phyloP scores from a whole-genome alignment of 2,329 filamentous ascomycete genomes.

The Claviceps citrina region DNA sequence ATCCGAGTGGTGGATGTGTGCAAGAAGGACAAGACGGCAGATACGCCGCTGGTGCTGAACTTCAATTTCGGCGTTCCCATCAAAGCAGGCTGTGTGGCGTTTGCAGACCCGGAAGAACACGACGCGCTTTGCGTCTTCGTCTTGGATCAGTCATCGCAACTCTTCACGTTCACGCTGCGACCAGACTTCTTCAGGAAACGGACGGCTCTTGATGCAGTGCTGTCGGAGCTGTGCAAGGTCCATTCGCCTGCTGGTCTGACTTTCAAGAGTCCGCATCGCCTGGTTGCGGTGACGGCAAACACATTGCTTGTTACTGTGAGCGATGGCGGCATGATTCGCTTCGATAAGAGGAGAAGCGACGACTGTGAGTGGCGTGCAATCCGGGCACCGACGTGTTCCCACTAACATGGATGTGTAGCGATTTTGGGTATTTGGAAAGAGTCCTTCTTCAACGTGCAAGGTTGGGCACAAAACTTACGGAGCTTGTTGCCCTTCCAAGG shows the following conservation, averaged over 20 bases:
- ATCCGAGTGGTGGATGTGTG: slow-evolving; percentile 70
- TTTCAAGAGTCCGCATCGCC: slow-evolving; percentile 65
- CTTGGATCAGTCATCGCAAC: slow-evolving; percentile 59
- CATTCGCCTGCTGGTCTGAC: slow-evolving; percentile 57
- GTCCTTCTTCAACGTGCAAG: slow-evolving; percentile 56
- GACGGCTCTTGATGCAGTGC: slow-evolving; percentile 52
- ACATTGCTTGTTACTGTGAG: slow-evolving; percentile 68
- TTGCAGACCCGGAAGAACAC: slow-evolving; percentile 65
- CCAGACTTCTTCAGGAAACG: slow-evolving; percentile 66
- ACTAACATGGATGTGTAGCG: slow-evolving; percentile 9
- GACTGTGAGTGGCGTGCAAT: slow-evolving; percentile 25
- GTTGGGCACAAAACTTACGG: slow-evolving; percentile 52
- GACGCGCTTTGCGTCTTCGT: slow-evolving; percentile 68
- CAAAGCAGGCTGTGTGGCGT: slow-evolving; percentile 60
- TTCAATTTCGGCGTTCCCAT: slow-evolving; percentile 64
- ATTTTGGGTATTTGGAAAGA: slow-evolving; percentile 44
- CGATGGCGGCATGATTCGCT: slow-evolving; percentile 58
- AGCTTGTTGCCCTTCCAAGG: slow-evolving; percentile 53
- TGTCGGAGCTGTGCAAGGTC: slow-evolving; percentile 63
- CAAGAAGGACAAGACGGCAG: slow-evolving; percentile 47
- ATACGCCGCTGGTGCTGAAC: slow-evolving; percentile 61
- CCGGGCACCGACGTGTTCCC: not conserved
- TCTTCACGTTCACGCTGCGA: slow-evolving; percentile 72
- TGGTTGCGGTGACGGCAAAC: slow-evolving; percentile 58
- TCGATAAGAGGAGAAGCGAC: slow-evolving; percentile 43